phyloP scores from a whole-genome alignment of 2,329 filamentous ascomycete species.

The Xylariaceae sp. region DNA sequence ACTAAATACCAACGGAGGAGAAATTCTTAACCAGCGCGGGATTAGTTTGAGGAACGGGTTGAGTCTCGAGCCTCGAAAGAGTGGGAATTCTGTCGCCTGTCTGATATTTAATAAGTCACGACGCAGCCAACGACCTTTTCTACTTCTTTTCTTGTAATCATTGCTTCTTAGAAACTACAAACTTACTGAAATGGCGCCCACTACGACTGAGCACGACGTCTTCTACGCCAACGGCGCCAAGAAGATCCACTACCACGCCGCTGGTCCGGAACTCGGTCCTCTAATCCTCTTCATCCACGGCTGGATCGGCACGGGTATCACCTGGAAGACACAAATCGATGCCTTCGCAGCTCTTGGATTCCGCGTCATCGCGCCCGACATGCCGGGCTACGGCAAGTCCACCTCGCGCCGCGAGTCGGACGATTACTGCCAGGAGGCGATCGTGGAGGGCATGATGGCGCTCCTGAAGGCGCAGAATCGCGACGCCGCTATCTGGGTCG shows the following conservation, averaged over 20 bases:
- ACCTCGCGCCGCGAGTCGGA: slow-evolving; percentile 29
- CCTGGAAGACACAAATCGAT: slow-evolving; percentile 31
- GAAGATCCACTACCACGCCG: slow-evolving; percentile 30
- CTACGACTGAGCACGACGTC: slow-evolving; percentile 19
- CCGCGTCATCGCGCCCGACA: slow-evolving; percentile 33
- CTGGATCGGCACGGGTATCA: slow-evolving; percentile 34
- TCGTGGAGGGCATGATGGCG: slow-evolving; percentile 33
- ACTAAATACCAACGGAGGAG: background rate
- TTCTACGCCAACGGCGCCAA: slow-evolving; percentile 23
- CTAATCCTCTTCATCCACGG: slow-evolving; percentile 35
- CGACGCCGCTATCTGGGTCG: slow-evolving; percentile 42
- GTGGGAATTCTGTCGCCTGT: background rate
- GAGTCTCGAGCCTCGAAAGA: background rate
- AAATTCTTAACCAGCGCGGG: background rate
- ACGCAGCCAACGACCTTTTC: background rate
- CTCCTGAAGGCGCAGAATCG: slow-evolving; percentile 32
- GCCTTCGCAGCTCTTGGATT: slow-evolving; percentile 31
- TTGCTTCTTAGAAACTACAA: background rate
- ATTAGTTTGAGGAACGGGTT: background rate
- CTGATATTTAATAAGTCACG: no score
- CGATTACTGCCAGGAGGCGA: slow-evolving; percentile 31
- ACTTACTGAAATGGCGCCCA: background rate
- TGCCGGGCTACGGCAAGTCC: slow-evolving; percentile 36
- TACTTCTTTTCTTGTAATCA: background rate
- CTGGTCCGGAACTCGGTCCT: slow-evolving; percentile 28